Evolutionary conservation across 306 rosid genomes (phyloP).

Genomic region (Dryas drummondii): DNA sequence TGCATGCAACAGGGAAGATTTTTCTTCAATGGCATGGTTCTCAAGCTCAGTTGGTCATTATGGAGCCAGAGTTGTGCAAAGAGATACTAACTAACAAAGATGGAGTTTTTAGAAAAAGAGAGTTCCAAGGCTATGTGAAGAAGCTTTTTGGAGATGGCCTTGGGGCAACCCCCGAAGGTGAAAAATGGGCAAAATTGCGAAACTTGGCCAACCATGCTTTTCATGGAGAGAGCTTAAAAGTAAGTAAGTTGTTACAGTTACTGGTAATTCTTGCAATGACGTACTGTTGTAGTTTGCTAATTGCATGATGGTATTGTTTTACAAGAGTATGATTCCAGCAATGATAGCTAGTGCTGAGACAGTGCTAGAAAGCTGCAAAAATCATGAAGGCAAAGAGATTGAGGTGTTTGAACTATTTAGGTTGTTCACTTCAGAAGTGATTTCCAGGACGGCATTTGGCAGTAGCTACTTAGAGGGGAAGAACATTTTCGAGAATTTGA

Average conservation of each 20-base stretch:
- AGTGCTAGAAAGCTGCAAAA: conserved; percentile 29
- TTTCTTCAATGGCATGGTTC: conserved; percentile 35
- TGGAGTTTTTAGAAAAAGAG: conserved; percentile 6
- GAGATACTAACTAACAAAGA: conserved; percentile 32
- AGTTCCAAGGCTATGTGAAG: not conserved
- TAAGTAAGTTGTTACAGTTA: not conserved
- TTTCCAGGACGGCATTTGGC: conserved; percentile 25
- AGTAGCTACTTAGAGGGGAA: conserved; percentile 34
- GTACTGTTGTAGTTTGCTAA: too few species aligned
- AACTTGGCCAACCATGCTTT: conserved; percentile 23
- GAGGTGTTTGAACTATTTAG: conserved; percentile 27
- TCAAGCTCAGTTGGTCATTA: conserved; percentile 25
- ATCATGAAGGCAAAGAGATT: conserved; percentile 22
- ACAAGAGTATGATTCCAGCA: conserved; percentile 22
- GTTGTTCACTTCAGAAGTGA: conserved; percentile 29
- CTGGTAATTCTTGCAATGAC: not conserved
- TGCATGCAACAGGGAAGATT: conserved; percentile 17
- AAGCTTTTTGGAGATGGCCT: conserved; percentile 39
- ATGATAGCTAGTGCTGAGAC: conserved; percentile 18
- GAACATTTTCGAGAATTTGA: conserved; percentile 24
- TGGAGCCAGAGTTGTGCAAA: conserved; percentile 32
- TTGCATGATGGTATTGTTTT: not conserved
- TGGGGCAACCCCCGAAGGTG: conserved; percentile 14
- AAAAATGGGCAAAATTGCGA: conserved; percentile 28
- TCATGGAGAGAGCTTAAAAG: conserved; percentile 27